These are phyloP conservation scores for Phycomyces blakesleeanus DNA, from an alignment of 192 early-diverging fungal species.

Conservation along the genomic window DNA sequence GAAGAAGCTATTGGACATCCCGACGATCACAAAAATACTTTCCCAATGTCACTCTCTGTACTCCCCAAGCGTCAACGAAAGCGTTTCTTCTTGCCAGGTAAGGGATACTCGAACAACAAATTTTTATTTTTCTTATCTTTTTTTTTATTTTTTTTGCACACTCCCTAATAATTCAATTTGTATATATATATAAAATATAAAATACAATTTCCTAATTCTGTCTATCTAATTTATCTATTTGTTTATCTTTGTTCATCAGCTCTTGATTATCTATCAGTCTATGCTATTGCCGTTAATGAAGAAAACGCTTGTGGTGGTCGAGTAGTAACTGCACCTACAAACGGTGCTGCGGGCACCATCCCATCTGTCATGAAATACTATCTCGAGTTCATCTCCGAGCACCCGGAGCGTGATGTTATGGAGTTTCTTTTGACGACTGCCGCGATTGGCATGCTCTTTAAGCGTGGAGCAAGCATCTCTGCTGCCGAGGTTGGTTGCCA, in stretches of 20 bases:
- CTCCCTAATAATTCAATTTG: too few relatives aligned
- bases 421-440: constrained; percentile 90
- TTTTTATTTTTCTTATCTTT: neutral
- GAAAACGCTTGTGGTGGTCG: constrained; percentile 83
- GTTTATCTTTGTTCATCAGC: constrained; percentile 38
- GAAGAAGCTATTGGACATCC: neutral
- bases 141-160: too few relatives aligned
- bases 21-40: constrained; percentile 11
- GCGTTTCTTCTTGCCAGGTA: constrained; percentile 57
- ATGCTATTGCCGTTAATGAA: constrained; percentile 96
- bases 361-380: constrained; percentile 94
- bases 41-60: constrained; percentile 21
- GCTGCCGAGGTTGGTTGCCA: constrained; percentile 96
- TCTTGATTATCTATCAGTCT: constrained; percentile 87
- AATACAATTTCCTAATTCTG: too few relatives aligned
- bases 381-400: constrained; percentile 86
- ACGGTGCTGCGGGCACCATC: constrained; percentile 92
- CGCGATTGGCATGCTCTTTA: constrained; percentile 97
- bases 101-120: neutral
- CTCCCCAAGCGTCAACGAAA: constrained; percentile 45
- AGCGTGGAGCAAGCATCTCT: constrained; percentile 89
- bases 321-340: constrained; percentile 93
- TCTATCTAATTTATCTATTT: too few relatives aligned
- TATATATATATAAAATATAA: too few relatives aligned
- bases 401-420: constrained; percentile 79